A percentile compares a stretch with the other conserved stretches of the same genome.
phyloP scores from a whole-genome alignment of 2,329 filamentous ascomycete genomes.

The Pseudogymnoascus destructans region DNA sequence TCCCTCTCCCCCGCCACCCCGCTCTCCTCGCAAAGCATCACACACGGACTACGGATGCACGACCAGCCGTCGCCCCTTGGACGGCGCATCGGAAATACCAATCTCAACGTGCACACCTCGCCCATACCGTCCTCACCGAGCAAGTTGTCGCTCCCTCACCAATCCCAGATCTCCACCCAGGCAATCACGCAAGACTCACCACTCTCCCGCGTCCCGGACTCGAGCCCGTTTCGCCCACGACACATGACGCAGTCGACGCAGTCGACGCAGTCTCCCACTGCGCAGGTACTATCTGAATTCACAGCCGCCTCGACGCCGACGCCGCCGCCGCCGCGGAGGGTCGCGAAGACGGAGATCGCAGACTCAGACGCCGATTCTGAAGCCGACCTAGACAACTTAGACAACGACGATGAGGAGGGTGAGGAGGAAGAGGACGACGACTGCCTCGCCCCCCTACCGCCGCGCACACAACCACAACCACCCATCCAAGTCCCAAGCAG shows the following conservation, averaged over 20 bases:
- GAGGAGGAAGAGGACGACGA: neutral
- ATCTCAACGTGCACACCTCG: neutral
- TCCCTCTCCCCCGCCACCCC: constrained; percentile 4
- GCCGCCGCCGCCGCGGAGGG: neutral
- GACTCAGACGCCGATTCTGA: neutral
- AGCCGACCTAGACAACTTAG: neutral
- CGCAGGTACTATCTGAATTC: neutral
- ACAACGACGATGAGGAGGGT: accelerated
- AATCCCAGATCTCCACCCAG: neutral
- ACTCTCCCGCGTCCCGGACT: neutral
- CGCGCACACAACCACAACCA: neutral
- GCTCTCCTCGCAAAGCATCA: neutral
- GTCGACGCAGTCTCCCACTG: neutral
- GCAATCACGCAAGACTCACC: neutral
- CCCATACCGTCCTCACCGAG: neutral
- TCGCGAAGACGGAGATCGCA: neutral
- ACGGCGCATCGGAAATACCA: neutral
- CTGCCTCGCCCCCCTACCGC: neutral
- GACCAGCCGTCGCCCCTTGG: neutral
- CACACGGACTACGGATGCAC: neutral
- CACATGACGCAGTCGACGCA: neutral
- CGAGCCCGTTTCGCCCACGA: neutral
- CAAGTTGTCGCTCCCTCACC: neutral
- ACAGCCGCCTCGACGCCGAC: neutral
- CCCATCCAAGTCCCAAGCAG: neutral